phyloP scores from a whole-genome alignment of 2,329 filamentous ascomycete species.

The Colletotrichum godetiae region DNA sequence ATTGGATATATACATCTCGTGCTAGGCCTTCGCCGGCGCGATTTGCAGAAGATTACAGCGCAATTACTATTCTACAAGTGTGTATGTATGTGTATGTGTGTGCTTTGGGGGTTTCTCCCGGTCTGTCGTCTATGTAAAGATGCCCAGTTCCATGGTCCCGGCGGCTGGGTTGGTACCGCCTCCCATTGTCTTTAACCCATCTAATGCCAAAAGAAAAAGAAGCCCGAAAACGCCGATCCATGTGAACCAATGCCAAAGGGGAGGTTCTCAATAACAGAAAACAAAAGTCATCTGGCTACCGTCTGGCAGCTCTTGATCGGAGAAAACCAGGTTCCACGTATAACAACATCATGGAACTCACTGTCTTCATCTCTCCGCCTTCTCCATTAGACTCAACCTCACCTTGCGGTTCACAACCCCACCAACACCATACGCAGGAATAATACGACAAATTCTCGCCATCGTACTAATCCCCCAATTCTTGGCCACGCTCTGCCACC shows the following conservation, averaged over 20 bases:
- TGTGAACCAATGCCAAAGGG: conserved; percentile 21
- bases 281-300: conserved; percentile 8
- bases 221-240: conserved; percentile 31
- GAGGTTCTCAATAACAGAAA: conserved; percentile 6
- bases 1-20: conserved; percentile 30
- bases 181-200: conserved; percentile 9
- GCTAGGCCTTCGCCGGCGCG: conserved; percentile 11
- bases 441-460: conserved; percentile 84
- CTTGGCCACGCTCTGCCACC: conserved; percentile 73
- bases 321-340: background rate
- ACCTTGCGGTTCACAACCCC: conserved; percentile 86
- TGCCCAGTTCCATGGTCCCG: background rate
- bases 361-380: conserved; percentile 35
- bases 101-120: background rate
- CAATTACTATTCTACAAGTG: conserved; percentile 35
- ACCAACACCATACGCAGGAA: conserved; percentile 89
- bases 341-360: no score
- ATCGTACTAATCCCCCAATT: conserved; percentile 81
- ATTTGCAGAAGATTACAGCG: conserved; percentile 20
- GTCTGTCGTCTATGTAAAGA: conserved; percentile 12
- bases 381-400: conserved; percentile 74
- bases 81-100: background rate
- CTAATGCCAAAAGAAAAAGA: background rate
- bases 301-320: background rate
- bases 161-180: background rate